Evolutionary conservation across 495 filamentous ascomycete genomes (phyloP).

Genomic region (Daldinia grandis): DNA sequence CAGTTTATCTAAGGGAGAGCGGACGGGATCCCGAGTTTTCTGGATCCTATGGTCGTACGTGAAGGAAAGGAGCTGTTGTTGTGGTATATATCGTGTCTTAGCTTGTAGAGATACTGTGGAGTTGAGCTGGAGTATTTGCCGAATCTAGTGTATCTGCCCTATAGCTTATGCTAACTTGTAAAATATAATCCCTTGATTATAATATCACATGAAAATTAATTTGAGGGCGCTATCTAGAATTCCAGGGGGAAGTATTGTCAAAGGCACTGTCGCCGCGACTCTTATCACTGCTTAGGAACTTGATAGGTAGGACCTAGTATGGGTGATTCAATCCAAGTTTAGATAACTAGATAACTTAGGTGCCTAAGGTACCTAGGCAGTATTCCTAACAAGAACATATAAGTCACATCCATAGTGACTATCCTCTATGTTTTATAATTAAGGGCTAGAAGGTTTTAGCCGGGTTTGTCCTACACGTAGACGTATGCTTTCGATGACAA

Average conservation of each 20-base stretch:
- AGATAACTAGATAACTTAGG: conserved; percentile 4
- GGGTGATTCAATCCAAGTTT: background rate
- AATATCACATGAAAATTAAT: background rate
- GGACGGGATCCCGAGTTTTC: conserved; percentile 35
- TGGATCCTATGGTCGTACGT: conserved; percentile 18
- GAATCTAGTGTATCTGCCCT: background rate
- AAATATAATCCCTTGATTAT: background rate
- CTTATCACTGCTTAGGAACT: background rate
- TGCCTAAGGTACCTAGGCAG: background rate
- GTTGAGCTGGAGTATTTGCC: background rate
- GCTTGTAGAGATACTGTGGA: background rate
- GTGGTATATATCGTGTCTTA: background rate
- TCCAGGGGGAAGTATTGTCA: background rate
- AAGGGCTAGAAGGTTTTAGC: background rate
- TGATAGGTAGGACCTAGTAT: background rate
- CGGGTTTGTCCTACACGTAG: background rate
- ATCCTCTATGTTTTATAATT: background rate
- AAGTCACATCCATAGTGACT: background rate
- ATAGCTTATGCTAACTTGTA: background rate
- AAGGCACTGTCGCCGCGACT: background rate
- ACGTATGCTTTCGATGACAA: background rate
- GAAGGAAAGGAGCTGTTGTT: background rate
- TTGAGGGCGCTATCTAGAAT: background rate
- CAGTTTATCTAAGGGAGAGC: conserved; percentile 55
- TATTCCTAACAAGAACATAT: background rate